Evolutionary conservation across 2,329 filamentous ascomycete genomes (phyloP).

Genomic region (Fusarium gaditjirri): DNA sequence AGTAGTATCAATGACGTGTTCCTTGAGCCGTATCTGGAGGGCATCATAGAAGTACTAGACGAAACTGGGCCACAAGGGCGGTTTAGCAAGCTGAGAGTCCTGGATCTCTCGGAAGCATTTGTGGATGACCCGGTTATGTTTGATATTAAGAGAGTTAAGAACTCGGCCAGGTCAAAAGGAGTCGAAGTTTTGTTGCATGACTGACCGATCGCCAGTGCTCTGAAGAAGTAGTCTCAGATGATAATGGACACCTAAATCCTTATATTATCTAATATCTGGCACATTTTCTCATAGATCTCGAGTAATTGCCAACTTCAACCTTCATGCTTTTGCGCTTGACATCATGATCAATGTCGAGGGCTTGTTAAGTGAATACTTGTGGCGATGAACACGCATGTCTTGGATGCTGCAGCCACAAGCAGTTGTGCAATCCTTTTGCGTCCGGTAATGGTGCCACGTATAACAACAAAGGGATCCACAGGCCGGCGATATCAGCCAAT

Average conservation of each 20-base stretch:
- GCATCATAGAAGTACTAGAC: neutral
- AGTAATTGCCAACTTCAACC: accelerated
- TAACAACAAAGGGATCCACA: accelerated
- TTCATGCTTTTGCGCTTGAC: accelerated
- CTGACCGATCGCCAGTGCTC: accelerated
- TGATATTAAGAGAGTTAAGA: neutral
- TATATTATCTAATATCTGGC: neutral
- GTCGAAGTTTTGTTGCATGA: neutral
- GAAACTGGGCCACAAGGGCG: neutral
- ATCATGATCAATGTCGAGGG: accelerated
- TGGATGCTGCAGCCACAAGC: neutral
- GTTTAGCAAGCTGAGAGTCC: neutral
- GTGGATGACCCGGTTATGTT: neutral
- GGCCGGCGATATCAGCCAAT: accelerated
- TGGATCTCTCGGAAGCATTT: neutral
- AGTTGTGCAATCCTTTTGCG: accelerated
- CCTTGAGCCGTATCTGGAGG: neutral
- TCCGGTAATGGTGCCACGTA: neutral
- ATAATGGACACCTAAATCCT: accelerated
- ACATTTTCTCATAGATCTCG: accelerated
- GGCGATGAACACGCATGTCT: neutral
- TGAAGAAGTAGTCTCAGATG: accelerated
- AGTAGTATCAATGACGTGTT: neutral
- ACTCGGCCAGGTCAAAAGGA: accelerated
- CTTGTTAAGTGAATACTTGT: neutral